Percentiles rank a stretch among this genome's conserved stretches.
phyloP scores from a whole-genome alignment of 768 basidiomycete genomes.

The Austroboletus eburneus region DNA sequence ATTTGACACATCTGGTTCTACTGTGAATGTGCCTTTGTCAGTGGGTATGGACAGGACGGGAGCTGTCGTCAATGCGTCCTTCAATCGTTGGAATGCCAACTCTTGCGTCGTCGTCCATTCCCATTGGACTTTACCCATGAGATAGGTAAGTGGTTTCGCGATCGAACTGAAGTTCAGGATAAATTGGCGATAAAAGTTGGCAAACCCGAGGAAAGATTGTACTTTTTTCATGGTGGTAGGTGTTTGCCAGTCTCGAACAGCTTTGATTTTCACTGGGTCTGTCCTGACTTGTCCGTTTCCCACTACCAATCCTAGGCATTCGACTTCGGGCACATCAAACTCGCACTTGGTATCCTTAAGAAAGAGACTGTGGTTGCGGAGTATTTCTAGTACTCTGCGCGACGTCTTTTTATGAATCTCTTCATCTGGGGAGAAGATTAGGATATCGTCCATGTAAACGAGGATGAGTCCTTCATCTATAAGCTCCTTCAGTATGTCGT shows the following conservation, averaged over 20 bases:
- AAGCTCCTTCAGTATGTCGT: neutral
- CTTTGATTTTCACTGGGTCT: neutral
- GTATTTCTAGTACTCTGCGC: neutral
- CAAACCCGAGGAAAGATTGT: neutral
- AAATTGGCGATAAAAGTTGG: neutral
- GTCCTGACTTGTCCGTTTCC: neutral
- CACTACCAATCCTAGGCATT: neutral
- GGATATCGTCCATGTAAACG: too few species aligned
- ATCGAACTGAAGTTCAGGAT: neutral
- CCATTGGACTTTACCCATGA: neutral
- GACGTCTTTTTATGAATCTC: neutral
- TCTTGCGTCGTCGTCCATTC: neutral
- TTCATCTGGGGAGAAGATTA: too few species aligned
- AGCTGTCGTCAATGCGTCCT: neutral
- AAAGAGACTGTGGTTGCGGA: neutral
- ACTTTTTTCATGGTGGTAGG: neutral
- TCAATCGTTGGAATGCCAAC: neutral
- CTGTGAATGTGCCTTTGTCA: neutral
- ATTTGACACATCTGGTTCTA: neutral
- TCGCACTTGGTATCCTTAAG: neutral
- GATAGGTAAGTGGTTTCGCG: neutral
- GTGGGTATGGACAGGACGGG: neutral
- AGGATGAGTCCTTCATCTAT: too few species aligned
- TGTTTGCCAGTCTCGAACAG: neutral
- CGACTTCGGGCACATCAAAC: neutral